Evolutionary conservation across 306 rosid genomes (phyloP).

Genomic region (Vicia sativa): DNA sequence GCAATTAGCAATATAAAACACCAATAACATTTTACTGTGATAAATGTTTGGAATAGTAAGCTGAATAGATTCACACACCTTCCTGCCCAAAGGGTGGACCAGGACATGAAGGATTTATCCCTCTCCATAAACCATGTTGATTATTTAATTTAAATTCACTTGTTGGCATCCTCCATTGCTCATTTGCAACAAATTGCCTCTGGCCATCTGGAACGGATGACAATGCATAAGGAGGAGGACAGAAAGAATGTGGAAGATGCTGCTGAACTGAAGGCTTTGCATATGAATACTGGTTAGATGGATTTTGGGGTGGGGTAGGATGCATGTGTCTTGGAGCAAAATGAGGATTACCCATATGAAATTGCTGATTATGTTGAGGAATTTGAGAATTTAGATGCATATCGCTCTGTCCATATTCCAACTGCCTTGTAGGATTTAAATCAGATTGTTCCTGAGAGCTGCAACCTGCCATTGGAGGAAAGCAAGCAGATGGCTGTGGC

Average conservation of each 20-base stretch:
- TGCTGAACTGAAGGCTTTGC: conserved; percentile 72
- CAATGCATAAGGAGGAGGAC: conserved; percentile 61
- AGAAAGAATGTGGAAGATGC: conserved; percentile 74
- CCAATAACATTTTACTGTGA: not conserved
- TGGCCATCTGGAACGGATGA: conserved; percentile 75
- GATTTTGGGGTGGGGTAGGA: conserved; percentile 72
- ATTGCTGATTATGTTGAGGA: conserved; percentile 75
- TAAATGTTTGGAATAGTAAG: not conserved
- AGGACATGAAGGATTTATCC: conserved; percentile 64
- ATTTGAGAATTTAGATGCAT: conserved; percentile 62
- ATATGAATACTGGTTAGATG: conserved; percentile 72
- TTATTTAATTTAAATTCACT: conserved; percentile 40
- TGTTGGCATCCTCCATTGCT: conserved; percentile 77
- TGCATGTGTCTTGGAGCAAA: conserved; percentile 71
- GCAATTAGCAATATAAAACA: conserved; percentile 7
- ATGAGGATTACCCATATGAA: conserved; percentile 68
- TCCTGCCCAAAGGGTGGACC: conserved; percentile 87
- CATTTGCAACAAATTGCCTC: conserved; percentile 76
- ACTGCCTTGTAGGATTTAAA: conserved; percentile 67
- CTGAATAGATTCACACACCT: conserved; percentile 53
- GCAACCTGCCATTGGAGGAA: conserved; percentile 62
- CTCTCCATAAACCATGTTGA: conserved; percentile 85
- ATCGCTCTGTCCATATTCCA: conserved; percentile 76
- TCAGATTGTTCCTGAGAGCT: conserved; percentile 76
- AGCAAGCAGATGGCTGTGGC: conserved; percentile 60